phyloP scores from a whole-genome alignment of 768 basidiomycete genomes.

The Amylocystis lapponica region DNA sequence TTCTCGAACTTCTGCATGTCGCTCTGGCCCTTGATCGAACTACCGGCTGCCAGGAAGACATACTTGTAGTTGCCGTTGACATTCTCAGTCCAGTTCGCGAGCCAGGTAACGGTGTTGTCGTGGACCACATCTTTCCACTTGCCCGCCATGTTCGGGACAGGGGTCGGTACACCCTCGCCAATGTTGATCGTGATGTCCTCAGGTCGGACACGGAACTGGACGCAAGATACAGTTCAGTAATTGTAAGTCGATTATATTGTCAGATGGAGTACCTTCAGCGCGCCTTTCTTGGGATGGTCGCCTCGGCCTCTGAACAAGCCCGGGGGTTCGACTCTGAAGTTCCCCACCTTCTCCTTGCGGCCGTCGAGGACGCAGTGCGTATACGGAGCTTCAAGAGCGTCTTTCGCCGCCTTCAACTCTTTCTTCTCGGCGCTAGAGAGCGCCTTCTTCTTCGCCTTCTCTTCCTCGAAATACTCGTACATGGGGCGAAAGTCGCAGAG shows the following conservation, averaged over 20 bases:
- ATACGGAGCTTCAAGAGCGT: slow-evolving; percentile 80
- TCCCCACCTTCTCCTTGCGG: slow-evolving; percentile 96
- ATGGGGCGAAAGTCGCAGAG: slow-evolving; percentile 93
- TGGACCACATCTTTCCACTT: slow-evolving; percentile 86
- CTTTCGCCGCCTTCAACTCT: slow-evolving; percentile 78
- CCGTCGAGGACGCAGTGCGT: slow-evolving; percentile 87
- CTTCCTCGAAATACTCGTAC: slow-evolving; percentile 86
- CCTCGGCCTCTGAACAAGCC: slow-evolving; percentile 98
- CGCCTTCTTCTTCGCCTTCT: slow-evolving; percentile 90
- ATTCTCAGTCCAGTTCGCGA: slow-evolving; percentile 99
- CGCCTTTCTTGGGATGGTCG: slow-evolving; percentile 96
- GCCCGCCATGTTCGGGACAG: slow-evolving; percentile 88
- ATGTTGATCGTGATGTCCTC: slow-evolving; percentile 98
- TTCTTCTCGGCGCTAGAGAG: slow-evolving; percentile 87
- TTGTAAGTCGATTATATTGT: background rate
- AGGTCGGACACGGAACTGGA: slow-evolving; percentile 78
- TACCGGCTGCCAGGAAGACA: slow-evolving; percentile 96
- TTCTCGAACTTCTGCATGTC: slow-evolving; percentile 99
- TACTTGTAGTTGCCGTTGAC: slow-evolving; percentile 95
- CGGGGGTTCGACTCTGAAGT: slow-evolving; percentile 97
- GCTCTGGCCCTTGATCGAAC: slow-evolving; percentile 95
- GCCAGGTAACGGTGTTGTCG: slow-evolving; percentile 97
- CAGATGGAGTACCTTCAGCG: slow-evolving; percentile 62
- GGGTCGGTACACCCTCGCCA: slow-evolving; percentile 65
- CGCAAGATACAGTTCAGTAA: background rate